Conservation (phyloP, 495 filamentous ascomycete genomes). For the Hypoxylon crocopeplum region DNA sequence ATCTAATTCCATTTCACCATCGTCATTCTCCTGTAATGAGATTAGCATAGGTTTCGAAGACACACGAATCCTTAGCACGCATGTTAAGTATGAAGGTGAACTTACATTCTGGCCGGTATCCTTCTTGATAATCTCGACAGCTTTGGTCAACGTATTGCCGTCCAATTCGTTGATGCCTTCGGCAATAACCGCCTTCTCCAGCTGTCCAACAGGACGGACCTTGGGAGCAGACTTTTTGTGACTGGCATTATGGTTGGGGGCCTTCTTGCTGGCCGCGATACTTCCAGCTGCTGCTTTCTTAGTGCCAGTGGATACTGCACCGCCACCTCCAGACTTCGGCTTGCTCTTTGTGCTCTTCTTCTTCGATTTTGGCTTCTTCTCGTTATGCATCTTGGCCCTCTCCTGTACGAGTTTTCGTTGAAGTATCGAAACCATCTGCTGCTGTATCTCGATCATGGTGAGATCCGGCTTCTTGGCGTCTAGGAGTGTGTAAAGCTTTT, state of each 20-base stretch:
- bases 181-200: conserved; percentile 87
- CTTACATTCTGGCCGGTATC: conserved; percentile 79
- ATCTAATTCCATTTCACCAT: conserved; percentile 88
- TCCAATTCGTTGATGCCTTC: conserved; percentile 77
- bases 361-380: conserved; percentile 49
- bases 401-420: conserved; percentile 57
- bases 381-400: conserved; percentile 52
- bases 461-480: conserved; percentile 73
- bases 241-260: conserved; percentile 48
- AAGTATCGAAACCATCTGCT: conserved; percentile 54
- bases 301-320: conserved; percentile 12
- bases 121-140: conserved; percentile 87
- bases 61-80: background rate
- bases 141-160: conserved; percentile 73
- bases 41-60: conserved; percentile 21
- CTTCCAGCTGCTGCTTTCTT: conserved; percentile 44
- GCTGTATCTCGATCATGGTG: conserved; percentile 62
- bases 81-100: conserved; percentile 10
- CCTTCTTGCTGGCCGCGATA: conserved; percentile 55
- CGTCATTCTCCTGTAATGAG: conserved; percentile 65
- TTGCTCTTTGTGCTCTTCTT: conserved; percentile 46
- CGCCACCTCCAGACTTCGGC: conserved; percentile 32
- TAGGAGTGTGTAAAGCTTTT: conserved; percentile 71
- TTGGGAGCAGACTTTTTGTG: conserved; percentile 57
- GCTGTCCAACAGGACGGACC: conserved; percentile 64